Evolutionary conservation across 345 rosid species (phyloP), one percentile per base, ranked within the genome.

Genomic region (Populus pruinosa): DNA sequence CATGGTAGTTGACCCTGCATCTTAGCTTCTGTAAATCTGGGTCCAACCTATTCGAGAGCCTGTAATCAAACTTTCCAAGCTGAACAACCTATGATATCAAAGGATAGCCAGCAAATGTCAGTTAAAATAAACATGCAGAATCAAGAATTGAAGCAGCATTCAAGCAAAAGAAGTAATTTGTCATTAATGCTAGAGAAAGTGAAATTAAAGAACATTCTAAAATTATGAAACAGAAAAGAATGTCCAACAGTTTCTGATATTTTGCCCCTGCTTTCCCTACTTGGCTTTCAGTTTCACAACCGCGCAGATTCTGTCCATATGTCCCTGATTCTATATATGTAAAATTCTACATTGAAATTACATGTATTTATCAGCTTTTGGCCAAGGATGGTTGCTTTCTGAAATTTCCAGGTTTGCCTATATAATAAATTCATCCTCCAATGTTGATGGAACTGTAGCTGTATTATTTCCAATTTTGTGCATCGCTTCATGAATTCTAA

Each of bases 1-100:
- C 90, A 77, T 95, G 98, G 85, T 91, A 95, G 82, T 93, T 95
- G 56, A 88, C 98, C 85, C 97, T 93, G 61, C 99, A 95, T 78
- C 99, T 92, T 64, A 95, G 88, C 86, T 91, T 95, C 84, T 95
- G 99, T 43, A 95, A 89, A 76, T 90, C 91, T 59, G 84, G 65
- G 67, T 83, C 91, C 73, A 95, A 82, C 81, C 78, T 79, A 84
- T 95, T 93, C 35, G 94, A 89, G 59, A 93, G 91, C 85, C 97
- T 84, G 85, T 95, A 95, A 85, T 95, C 99, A 79, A 93, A 95
- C 83, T 95, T 95, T 33, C 94, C 87, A 80, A 95, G 98, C 84
- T 88, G 93, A 75, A 95, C 88, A 76, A 86, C 96, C 99, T 95
- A 87, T 83, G 69, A 81, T 31, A 59, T 6, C 77, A 79, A 79